Evolutionary conservation across 805 yeast genomes (phyloP).

Genomic region (Myxozyma nipponensis): DNA sequence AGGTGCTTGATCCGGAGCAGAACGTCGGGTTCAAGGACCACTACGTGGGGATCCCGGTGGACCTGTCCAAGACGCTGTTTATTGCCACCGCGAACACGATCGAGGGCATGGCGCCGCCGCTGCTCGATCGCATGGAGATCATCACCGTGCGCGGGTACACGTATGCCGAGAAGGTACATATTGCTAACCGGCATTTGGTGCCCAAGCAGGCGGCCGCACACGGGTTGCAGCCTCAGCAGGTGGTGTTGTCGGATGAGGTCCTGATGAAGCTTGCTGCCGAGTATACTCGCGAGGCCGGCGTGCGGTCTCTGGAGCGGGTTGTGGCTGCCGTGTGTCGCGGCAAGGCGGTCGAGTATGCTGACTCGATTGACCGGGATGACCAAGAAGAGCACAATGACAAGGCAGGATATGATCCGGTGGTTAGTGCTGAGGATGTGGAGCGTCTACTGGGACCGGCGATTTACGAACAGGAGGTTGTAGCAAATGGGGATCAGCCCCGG

Average conservation of each 20-base stretch:
- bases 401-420: conserved; percentile 40
- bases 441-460: conserved; percentile 67
- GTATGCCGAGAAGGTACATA: conserved; percentile 67
- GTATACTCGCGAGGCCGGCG: conserved; percentile 85
- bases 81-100: conserved; percentile 84
- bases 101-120: conserved; percentile 65
- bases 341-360: conserved; percentile 69
- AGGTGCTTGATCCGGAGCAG: conserved; percentile 88
- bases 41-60: conserved; percentile 71
- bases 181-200: conserved; percentile 62
- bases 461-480: conserved; percentile 42
- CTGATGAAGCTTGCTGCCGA: conserved; percentile 59
- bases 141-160: conserved; percentile 78
- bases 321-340: conserved; percentile 75
- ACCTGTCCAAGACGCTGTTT: conserved; percentile 73
- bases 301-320: conserved; percentile 70
- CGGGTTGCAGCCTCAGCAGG: conserved; percentile 50
- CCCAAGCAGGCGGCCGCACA: conserved; percentile 72
- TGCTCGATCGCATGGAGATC: conserved; percentile 79
- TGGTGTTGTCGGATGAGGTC: conserved; percentile 50
- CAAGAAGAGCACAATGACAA: not conserved
- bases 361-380: conserved; percentile 28
- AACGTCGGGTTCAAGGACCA: conserved; percentile 74
- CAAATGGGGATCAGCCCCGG: conserved; percentile 43
- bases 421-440: conserved; percentile 55